Conservation (phyloP, 106 monocot genomes). For the Dendrobium officinale region DNA sequence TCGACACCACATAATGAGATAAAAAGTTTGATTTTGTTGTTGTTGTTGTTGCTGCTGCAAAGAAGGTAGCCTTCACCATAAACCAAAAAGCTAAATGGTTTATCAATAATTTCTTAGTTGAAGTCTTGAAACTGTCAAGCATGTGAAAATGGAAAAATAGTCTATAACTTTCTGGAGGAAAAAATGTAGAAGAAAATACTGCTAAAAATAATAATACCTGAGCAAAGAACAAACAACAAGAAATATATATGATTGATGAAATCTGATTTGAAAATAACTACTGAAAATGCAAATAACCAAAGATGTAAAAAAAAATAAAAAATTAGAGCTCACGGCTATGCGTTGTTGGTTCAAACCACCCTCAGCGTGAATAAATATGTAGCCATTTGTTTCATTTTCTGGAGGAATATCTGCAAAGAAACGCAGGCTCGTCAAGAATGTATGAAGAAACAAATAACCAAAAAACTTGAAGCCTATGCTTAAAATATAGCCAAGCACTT, state of each 20-base stretch:
- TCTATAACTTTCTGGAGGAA: background rate
- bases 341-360: constrained; percentile 97
- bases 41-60: background rate
- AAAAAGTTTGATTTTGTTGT: no score
- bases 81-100: background rate
- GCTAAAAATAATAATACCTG: background rate
- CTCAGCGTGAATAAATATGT: constrained; percentile 95
- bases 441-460: background rate
- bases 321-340: constrained; percentile 68
- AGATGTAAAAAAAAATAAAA: constrained; percentile 3
- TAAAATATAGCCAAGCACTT: background rate
- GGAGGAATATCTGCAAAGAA: constrained; percentile 55
- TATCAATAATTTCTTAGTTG: background rate
- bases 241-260: background rate
- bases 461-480: background rate
- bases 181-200: background rate
- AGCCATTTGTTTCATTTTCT: constrained; percentile 91
- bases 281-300: background rate
- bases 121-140: background rate
- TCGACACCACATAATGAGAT: no score
- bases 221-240: background rate
- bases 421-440: background rate
- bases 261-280: background rate
- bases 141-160: background rate
- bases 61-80: background rate